A percentile compares a stretch with the other conserved stretches of the same genome.
phyloP scores from a whole-genome alignment of 306 rosid genomes.

The Cicer cuneatum region DNA sequence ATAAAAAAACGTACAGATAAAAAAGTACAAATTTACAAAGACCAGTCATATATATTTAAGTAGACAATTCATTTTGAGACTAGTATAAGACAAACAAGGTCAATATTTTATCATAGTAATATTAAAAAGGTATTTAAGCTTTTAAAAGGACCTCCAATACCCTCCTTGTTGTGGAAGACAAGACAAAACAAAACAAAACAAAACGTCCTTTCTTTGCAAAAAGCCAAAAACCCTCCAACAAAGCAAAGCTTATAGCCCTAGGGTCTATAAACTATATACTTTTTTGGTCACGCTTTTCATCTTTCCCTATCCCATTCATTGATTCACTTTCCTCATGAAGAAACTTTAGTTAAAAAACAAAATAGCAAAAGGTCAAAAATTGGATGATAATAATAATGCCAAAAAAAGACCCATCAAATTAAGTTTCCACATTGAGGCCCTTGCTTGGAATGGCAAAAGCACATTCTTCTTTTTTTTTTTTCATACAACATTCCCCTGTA shows the following conservation, averaged over 20 bases:
- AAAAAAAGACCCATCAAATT: constrained; percentile 39
- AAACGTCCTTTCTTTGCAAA: neutral
- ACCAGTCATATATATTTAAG: too few relatives aligned
- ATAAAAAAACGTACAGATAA: too few relatives aligned
- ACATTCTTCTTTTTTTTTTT: constrained; percentile 22
- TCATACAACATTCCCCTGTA: constrained; percentile 10
- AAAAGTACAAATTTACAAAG: too few relatives aligned
- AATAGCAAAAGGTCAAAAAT: constrained; percentile 1
- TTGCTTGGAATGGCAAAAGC: constrained; percentile 42
- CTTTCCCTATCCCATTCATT: neutral
- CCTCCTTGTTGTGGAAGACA: too few relatives aligned
- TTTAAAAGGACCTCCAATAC: too few relatives aligned
- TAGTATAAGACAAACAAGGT: too few relatives aligned
- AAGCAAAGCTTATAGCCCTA: neutral
- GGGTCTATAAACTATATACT: neutral
- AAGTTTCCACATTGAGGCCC: constrained; percentile 28
- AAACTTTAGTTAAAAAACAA: neutral
- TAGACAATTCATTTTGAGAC: too few relatives aligned
- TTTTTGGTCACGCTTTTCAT: neutral
- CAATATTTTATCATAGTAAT: too few relatives aligned
- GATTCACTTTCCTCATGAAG: neutral
- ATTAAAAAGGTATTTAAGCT: too few relatives aligned
- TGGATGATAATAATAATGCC: neutral
- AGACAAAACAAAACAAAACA: too few relatives aligned
- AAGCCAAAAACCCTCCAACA: neutral